These are phyloP conservation scores for Aspergillus carbonarius DNA, from an alignment of 2,329 filamentous ascomycete genomes.

Conservation along the genomic window DNA sequence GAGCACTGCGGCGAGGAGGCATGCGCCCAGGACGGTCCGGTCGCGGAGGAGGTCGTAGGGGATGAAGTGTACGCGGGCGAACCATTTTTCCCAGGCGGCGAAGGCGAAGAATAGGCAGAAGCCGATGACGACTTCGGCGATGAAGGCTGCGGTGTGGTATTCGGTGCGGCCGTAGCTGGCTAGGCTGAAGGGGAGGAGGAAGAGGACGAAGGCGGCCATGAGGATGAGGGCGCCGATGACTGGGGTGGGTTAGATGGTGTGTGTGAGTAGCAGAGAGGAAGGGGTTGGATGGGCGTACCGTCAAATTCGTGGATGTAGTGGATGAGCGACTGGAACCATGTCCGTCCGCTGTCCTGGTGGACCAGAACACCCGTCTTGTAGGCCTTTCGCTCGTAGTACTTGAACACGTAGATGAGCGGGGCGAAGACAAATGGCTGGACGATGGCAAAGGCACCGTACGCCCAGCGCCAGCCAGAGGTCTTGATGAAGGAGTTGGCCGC, in stretches of 20 bases:
- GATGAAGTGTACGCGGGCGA: slow-evolving; percentile 55
- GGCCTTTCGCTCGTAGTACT: slow-evolving; percentile 60
- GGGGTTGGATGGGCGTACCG: slow-evolving; percentile 52
- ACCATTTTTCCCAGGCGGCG: slow-evolving; percentile 56
- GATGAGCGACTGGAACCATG: slow-evolving; percentile 46
- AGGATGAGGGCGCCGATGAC: slow-evolving; percentile 62
- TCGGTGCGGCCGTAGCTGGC: slow-evolving; percentile 37
- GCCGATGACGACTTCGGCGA: slow-evolving; percentile 56
- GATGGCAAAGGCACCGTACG: slow-evolving; percentile 62
- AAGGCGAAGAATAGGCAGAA: slow-evolving; percentile 51
- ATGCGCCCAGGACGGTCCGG: slow-evolving; percentile 54
- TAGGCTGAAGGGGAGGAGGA: slow-evolving; percentile 67
- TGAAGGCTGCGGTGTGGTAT: slow-evolving; percentile 51
- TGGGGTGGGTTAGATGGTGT: slow-evolving; percentile 11
- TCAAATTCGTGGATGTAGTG: slow-evolving; percentile 65
- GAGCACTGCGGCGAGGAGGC: slow-evolving; percentile 49
- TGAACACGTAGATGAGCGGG: slow-evolving; percentile 57
- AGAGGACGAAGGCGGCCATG: slow-evolving; percentile 59
- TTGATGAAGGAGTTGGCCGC: slow-evolving; percentile 53
- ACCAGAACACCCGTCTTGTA: slow-evolving; percentile 53
- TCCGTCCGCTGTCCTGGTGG: slow-evolving; percentile 48
- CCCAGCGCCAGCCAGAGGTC: slow-evolving; percentile 61
- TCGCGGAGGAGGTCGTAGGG: slow-evolving; percentile 52
- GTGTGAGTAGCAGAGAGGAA: too few species aligned
- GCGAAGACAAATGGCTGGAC: slow-evolving; percentile 57